Evolutionary conservation across 2,329 filamentous ascomycete genomes (phyloP).

Genomic region (Trichoderma sp.): DNA sequence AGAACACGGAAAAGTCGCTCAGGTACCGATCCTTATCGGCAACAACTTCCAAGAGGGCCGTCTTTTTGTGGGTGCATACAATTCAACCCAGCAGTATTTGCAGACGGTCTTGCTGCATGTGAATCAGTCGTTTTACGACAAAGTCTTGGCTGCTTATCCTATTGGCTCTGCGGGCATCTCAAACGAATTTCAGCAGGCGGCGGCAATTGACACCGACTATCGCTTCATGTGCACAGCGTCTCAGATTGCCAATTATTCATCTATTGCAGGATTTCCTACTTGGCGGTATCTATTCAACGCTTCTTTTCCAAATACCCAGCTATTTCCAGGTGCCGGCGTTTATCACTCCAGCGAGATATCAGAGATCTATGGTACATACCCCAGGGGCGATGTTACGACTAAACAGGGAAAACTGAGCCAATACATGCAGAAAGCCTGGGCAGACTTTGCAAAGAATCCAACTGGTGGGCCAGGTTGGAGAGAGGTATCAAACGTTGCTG

Average conservation of each 20-base stretch:
- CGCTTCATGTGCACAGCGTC: not conserved
- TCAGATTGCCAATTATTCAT: not conserved
- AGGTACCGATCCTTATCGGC: not conserved
- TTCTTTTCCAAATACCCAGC: not conserved
- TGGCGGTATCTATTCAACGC: not conserved
- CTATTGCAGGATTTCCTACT: not conserved
- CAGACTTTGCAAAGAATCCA: not conserved
- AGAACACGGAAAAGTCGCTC: not conserved
- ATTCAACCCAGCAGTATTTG: not conserved
- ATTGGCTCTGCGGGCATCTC: not conserved
- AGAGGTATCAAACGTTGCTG: not conserved
- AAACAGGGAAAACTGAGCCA: not conserved
- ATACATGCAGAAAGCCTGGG: not conserved
- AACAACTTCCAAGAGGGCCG: not conserved
- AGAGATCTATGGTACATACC: not conserved
- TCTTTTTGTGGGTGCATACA: not conserved
- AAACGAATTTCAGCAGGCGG: not conserved
- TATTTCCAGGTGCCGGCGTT: not conserved
- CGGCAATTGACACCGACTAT: not conserved
- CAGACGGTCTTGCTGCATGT: not conserved
- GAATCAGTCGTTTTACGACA: not conserved
- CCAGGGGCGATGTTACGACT: not conserved
- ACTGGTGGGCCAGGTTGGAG: not conserved
- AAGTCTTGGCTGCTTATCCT: not conserved
- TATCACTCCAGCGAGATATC: not conserved